These are phyloP conservation scores for Fraxinus greggii DNA, from an alignment of 305 asterid genomes.

Conservation along the genomic window DNA sequence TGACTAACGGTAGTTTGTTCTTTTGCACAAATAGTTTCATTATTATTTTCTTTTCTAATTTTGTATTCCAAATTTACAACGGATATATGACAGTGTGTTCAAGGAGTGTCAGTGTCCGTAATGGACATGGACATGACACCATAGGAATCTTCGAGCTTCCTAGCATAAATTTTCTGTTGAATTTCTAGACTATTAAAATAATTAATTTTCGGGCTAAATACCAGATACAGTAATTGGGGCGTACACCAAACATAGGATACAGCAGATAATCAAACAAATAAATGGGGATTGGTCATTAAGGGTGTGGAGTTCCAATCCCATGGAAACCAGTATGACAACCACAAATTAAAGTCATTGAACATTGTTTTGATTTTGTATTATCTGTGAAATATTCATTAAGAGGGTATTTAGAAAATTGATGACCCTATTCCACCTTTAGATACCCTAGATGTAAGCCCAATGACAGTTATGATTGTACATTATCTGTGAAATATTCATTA, in stretches of 20 bases:
- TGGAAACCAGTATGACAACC: neutral
- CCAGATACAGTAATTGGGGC: conserved; percentile 12
- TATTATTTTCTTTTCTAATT: neutral
- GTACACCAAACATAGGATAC: neutral
- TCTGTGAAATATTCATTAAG: conserved; percentile 1
- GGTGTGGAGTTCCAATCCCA: neutral
- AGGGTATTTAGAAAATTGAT: neutral
- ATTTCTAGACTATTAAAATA: neutral
- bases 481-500: conserved; percentile 4
- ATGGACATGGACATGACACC: neutral
- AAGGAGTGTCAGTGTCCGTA: neutral
- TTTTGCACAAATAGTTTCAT: neutral
- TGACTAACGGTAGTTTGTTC: neutral
- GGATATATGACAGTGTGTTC: neutral
- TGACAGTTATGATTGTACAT: neutral
- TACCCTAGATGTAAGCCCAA: conserved; percentile 9
- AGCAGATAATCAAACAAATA: conserved; percentile 6
- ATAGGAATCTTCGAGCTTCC: neutral
- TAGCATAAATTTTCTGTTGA: conserved; percentile 9
- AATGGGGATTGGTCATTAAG: neutral
- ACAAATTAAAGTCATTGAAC: conserved; percentile 2
- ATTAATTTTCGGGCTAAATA: neutral
- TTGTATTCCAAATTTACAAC: neutral
- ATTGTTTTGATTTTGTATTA: neutral
- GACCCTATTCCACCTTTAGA: conserved; percentile 2